Conservation (phyloP, 352 stramenopile genomes). For the Elongisporangium prolatum region DNA sequence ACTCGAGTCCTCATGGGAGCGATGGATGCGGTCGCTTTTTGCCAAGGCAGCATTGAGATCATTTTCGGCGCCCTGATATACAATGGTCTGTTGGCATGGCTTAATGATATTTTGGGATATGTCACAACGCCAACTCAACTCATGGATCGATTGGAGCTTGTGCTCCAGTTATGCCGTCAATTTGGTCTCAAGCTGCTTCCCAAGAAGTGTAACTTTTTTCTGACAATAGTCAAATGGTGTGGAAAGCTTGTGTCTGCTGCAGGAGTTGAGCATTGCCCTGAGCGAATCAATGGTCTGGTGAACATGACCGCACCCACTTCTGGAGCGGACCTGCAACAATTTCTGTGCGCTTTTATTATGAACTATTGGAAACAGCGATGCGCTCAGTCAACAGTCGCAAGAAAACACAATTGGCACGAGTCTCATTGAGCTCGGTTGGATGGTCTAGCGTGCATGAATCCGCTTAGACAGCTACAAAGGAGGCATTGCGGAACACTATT, state of each 20-base stretch:
- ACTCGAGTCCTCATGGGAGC: not conserved
- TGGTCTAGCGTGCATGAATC: too few relatives aligned
- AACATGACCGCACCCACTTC: not conserved
- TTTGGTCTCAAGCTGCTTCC: not conserved
- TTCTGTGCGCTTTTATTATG: not conserved
- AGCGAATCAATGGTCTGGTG: conserved; percentile 12
- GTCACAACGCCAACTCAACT: not conserved
- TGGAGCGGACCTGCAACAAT: conserved; percentile 3
- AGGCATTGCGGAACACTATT: too few relatives aligned
- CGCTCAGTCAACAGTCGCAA: not conserved
- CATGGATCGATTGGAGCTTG: not conserved
- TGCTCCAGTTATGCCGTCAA: not conserved
- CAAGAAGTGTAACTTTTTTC: conserved; percentile 1
- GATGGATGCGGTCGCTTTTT: not conserved
- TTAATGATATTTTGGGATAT: conserved; percentile 1
- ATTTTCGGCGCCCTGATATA: not conserved
- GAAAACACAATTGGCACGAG: not conserved
- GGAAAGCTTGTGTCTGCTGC: conserved; percentile 6
- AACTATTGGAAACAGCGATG: conserved; percentile 2
- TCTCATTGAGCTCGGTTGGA: not conserved
- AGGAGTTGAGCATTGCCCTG: conserved; percentile 6
- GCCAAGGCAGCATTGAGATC: not conserved
- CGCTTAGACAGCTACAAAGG: not conserved
- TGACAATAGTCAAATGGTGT: not conserved
- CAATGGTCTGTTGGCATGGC: not conserved